Base-by-base conservation (phyloP, 2,329 filamentous ascomycete species). In the Orbilia javanica region DNA sequence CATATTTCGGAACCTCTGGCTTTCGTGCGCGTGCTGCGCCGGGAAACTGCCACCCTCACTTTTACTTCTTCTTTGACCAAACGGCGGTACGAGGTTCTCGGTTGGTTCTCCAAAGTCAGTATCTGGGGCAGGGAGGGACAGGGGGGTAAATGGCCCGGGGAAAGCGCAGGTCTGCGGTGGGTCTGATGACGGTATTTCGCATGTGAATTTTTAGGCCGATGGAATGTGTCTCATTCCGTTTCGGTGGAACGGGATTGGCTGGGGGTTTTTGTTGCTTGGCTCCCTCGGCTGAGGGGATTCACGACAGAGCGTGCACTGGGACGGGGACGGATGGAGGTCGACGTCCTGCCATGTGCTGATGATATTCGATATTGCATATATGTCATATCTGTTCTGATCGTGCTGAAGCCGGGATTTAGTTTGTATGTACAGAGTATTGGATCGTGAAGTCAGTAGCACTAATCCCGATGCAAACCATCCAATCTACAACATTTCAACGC, bases 21-120 rank as follows among this genome's bases (percentile, higher is more conserved):
- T 15, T 27, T 50, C 29, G 15, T 42, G 20, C 55, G 34, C 55
- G 42, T 69, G 64, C 53, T 69, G 64, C 53, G 57, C 73, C 73
- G 73, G 71, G 42, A 39, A 4, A 36, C 34, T 36, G 8, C 8
- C 13, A 36, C 7, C 34, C 13, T 18, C n/a, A n/a, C n/a, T n/a
- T n/a, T n/a, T n/a, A n/a, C n/a, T n/a, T n/a, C n/a, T n/a, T n/a
- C n/a, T n/a, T n/a, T n/a, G n/a, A n/a, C 39, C 39, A 42, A 70
- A 70, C 65, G 48, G 73, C 73, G 73, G 48, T 71, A 77, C 73
- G 73, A 77, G 73, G 48, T 53, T 70, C 65, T 78, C 74, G 74
- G 74, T 71, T 48, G 60, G 20, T 4, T 7, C 65, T 57, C 25
- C 65, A 75, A 13, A 60, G 39, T 57, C 46, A 27, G 27, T 13